phyloP scores from a whole-genome alignment of 371 early-diverging fungal genomes.

The Polyrhizophydium stewartii region DNA sequence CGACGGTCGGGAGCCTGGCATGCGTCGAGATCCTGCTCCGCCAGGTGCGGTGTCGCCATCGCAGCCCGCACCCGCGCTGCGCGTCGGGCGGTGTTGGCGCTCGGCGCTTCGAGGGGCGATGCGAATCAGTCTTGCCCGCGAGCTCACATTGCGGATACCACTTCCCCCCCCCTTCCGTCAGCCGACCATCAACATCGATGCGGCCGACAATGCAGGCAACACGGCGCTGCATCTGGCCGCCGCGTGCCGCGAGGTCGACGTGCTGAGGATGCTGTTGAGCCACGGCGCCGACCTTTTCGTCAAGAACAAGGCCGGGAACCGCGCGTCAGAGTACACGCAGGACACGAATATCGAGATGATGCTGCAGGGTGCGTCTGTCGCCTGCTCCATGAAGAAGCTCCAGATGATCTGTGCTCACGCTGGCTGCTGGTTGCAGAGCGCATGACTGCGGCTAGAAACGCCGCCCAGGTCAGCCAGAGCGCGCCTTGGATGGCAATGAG shows the following conservation, averaged over 20 bases:
- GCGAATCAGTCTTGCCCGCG: neutral
- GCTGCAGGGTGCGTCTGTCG: too few species aligned
- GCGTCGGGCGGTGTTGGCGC: neutral
- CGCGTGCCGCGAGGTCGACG: slow-evolving; percentile 9
- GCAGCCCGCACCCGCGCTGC: neutral
- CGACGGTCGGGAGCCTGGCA: slow-evolving; percentile 7
- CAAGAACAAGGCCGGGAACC: slow-evolving; percentile 13
- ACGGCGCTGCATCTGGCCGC: slow-evolving; percentile 22
- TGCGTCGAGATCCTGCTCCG: slow-evolving; percentile 6
- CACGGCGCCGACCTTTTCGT: slow-evolving; percentile 15
- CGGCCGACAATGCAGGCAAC: slow-evolving; percentile 14
- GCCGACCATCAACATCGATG: slow-evolving; percentile 13
- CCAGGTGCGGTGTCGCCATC: slow-evolving; percentile 6
- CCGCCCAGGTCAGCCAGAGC: neutral
- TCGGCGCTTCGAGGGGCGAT: neutral
- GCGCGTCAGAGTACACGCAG: slow-evolving; percentile 16
- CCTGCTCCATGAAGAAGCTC: too few species aligned
- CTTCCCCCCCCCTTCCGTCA: neutral
- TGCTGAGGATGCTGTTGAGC: slow-evolving; percentile 9
- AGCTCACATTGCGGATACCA: neutral
- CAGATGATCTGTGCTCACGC: too few species aligned
- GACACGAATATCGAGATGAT: neutral
- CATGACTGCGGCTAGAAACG: neutral
- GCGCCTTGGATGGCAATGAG: neutral
- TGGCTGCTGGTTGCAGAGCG: neutral